These are phyloP conservation scores for Sideroxylon spinosum DNA, from an alignment of 179 eudicot species.

Conservation along the genomic window DNA sequence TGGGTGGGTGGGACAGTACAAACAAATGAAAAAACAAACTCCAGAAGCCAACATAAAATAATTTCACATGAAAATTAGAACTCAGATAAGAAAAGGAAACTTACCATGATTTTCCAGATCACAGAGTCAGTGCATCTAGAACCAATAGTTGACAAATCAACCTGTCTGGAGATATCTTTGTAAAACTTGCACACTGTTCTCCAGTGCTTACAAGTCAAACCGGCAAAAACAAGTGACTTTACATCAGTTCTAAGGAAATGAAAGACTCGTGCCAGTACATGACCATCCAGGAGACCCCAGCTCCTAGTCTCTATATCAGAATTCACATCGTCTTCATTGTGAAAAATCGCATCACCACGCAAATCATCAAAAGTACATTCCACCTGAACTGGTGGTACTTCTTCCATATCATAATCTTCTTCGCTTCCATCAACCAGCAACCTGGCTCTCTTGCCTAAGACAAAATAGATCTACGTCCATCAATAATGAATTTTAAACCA, in stretches of 20 bases:
- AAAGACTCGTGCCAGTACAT: constrained; percentile 71
- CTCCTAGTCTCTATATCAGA: constrained; percentile 30
- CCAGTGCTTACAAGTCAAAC: constrained; percentile 88
- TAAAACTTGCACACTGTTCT: constrained; percentile 59
- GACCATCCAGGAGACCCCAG: constrained; percentile 84
- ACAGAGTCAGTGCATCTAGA: constrained; percentile 59
- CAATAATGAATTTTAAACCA: constrained; percentile 16
- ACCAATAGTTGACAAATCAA: constrained; percentile 65
- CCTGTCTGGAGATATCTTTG: constrained; percentile 53
- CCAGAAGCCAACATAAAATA: constrained; percentile 6
- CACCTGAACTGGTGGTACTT: constrained; percentile 27
- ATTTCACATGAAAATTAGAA: not conserved
- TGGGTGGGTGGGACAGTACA: no score
- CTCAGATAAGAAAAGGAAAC: constrained; percentile 8
- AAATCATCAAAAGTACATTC: constrained; percentile 70
- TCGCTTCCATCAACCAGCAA: constrained; percentile 42
- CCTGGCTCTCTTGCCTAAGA: constrained; percentile 59
- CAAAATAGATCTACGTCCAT: constrained; percentile 32
- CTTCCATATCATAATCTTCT: constrained; percentile 47
- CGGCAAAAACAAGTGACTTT: constrained; percentile 58
- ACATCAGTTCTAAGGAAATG: constrained; percentile 78
- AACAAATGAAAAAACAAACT: not conserved
- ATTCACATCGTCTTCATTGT: constrained; percentile 26
- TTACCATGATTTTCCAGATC: constrained; percentile 59
- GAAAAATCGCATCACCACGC: constrained; percentile 45